Evolutionary conservation across 192 early-diverging fungal genomes (phyloP), one percentile per base, ranked within the genome.

Genomic region (Coemansia sp.): DNA sequence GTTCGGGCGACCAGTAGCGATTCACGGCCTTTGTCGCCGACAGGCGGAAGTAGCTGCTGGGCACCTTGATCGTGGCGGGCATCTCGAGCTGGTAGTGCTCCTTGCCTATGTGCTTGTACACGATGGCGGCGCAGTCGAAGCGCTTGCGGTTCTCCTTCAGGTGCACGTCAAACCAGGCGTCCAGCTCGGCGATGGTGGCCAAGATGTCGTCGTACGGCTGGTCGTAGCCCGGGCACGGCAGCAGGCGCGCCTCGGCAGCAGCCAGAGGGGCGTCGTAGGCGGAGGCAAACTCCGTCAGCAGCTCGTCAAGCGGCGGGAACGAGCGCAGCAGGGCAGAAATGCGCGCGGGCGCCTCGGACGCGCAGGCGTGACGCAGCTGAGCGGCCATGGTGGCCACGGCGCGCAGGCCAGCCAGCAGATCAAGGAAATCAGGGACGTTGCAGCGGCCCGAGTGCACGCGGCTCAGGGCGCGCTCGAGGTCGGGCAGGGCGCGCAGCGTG

Each of bases 21-120:
- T 78, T 83, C 1, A 93, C 84, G 14, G 83, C 87, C 63, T 82
- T 80, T 3, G 94, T 99, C 19, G 84, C 79, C 3, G 89, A 93
- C 55, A 90, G 69, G 25, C 82, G 68, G 27, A 78, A 77, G 86
- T 92, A 99, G 51, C 83, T 73, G 34, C 53, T 52, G 0, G 95
- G 94, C 23, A 93, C 88, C 23, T 86, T 82, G 36, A 86, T 68
- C 32, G 69, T 80, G 25, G 82, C 81, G 0, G 94, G 87, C 7
- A 94, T 77, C 58, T 99, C 94, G n/a, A 99, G 56, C 69, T 93
- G 92, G 65, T 92, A 94, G 14, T 89, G 83, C 60, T 99, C 97
- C 68, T 99, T 99, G 35, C 95, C 94, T 45, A 96, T 76, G 73
- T 95, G 84, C 55, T 88, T 89, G 81, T 88, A 99, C 3, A 75